A percentile compares a stretch with the other conserved stretches of the same genome.
phyloP scores from a whole-genome alignment of 768 basidiomycete species.

The Paxillus rubicundulus region DNA sequence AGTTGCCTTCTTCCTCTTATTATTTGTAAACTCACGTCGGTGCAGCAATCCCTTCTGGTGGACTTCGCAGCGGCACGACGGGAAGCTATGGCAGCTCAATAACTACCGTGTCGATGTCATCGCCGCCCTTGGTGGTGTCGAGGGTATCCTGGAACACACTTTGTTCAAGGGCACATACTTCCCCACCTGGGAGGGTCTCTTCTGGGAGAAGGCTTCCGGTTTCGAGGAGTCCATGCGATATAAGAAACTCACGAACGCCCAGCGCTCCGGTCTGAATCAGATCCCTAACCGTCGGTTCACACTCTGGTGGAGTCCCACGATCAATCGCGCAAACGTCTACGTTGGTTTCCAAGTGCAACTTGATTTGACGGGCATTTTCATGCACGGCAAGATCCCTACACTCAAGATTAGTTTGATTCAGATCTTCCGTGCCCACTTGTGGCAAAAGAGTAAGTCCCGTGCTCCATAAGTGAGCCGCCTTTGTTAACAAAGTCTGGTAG shows the following conservation, averaged over 20 bases:
- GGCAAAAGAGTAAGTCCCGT: slow-evolving; percentile 89
- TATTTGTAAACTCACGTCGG: slow-evolving; percentile 10
- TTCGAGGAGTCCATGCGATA: slow-evolving; percentile 97
- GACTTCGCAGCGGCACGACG: slow-evolving; percentile 96
- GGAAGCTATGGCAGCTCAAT: slow-evolving; percentile 95
- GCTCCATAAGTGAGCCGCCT: slow-evolving; percentile 15
- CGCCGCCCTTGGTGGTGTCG: slow-evolving; percentile 94
- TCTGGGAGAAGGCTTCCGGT: slow-evolving; percentile 98
- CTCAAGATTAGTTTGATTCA: slow-evolving; percentile 99
- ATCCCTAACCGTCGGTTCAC: slow-evolving; percentile 99
- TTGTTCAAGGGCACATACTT: slow-evolving; percentile 98
- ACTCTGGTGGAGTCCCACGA: slow-evolving; percentile 98
- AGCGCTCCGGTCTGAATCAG: slow-evolving; percentile 95
- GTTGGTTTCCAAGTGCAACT: slow-evolving; percentile 99
- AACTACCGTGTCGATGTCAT: slow-evolving; percentile 99
- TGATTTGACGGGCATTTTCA: slow-evolving; percentile 96
- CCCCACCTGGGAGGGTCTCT: slow-evolving; percentile 97
- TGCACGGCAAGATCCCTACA: slow-evolving; percentile 98
- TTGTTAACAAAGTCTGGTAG: slow-evolving; percentile 35
- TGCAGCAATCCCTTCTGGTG: slow-evolving; percentile 96
- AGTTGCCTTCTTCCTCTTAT: slow-evolving; percentile 25
- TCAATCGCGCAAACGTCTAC: slow-evolving; percentile 98
- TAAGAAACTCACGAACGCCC: slow-evolving; percentile 97
- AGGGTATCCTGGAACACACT: slow-evolving; percentile 95
- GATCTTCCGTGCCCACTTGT: slow-evolving; percentile 99